These are phyloP conservation scores for Fonsecaea pugnacius DNA, from an alignment of 2,329 filamentous ascomycete species.

Conservation along the genomic window DNA sequence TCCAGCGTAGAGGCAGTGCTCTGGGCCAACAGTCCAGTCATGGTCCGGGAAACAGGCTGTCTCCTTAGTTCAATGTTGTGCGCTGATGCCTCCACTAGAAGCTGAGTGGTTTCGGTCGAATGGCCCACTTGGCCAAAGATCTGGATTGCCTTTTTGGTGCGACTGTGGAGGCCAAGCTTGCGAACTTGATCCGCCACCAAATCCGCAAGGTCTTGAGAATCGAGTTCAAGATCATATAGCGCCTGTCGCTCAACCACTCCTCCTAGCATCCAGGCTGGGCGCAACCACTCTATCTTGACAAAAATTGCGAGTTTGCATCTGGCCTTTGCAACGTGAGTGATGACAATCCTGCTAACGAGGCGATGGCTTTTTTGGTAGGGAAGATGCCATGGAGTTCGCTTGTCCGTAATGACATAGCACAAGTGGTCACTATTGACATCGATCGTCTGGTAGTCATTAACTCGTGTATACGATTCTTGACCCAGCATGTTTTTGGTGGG, in stretches of 20 bases:
- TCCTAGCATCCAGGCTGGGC: conserved; percentile 56
- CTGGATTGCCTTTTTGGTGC: conserved; percentile 54
- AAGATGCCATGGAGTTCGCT: conserved; percentile 76
- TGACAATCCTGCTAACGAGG: conserved; percentile 85
- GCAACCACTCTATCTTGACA: conserved; percentile 84
- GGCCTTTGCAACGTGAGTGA: conserved; percentile 89
- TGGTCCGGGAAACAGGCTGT: conserved; percentile 50
- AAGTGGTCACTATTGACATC: conserved; percentile 79
- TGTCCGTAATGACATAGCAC: conserved; percentile 69
- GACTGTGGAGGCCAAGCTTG: conserved; percentile 51
- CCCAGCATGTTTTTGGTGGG: conserved; percentile 69
- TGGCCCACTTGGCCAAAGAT: conserved; percentile 56
- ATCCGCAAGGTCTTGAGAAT: conserved; percentile 55
- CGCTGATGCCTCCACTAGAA: conserved; percentile 45
- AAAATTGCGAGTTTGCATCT: conserved; percentile 90
- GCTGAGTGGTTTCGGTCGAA: conserved; percentile 55
- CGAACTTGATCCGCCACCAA: conserved; percentile 56
- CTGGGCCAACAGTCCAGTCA: conserved; percentile 74
- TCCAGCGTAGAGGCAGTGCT: conserved; percentile 73
- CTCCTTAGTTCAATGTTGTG: conserved; percentile 59
- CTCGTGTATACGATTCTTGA: conserved; percentile 60
- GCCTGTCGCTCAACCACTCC: conserved; percentile 65
- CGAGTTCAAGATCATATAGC: conserved; percentile 66
- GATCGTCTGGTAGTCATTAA: conserved; percentile 83
- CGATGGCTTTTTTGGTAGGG: conserved; percentile 79